Percentiles rank a stretch among this genome's conserved stretches.
phyloP scores from a whole-genome alignment of 805 yeast species.

The Wickerhamomyces kurtzmanii region DNA sequence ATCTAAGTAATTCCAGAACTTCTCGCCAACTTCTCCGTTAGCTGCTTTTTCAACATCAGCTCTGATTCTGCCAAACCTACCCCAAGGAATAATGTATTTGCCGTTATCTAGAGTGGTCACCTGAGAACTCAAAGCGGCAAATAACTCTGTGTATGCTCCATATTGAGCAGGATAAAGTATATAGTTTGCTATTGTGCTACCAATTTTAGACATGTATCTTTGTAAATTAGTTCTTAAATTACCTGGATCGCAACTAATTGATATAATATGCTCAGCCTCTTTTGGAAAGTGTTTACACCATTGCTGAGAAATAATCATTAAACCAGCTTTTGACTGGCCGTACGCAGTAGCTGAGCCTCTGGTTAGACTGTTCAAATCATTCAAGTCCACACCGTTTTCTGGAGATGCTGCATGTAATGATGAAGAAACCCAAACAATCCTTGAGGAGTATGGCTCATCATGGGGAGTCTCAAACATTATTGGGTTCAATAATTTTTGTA shows the following conservation, averaged over 20 bases:
- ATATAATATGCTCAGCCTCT: too few relatives aligned
- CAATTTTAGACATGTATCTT: constrained; percentile 11
- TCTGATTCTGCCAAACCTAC: constrained; percentile 25
- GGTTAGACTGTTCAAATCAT: constrained; percentile 17
- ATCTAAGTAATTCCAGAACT: constrained; percentile 25
- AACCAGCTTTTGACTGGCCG: constrained; percentile 34
- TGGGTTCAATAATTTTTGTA: constrained; percentile 29
- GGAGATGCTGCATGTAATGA: constrained; percentile 23
- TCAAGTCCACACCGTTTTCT: constrained; percentile 22
- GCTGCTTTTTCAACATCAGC: constrained; percentile 23
- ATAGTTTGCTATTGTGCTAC: neutral
- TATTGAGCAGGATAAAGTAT: constrained; percentile 8
- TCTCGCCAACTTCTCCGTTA: constrained; percentile 20
- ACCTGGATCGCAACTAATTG: constrained; percentile 42
- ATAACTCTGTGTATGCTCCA: constrained; percentile 36
- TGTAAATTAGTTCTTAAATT: constrained; percentile 23
- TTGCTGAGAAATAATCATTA: too few relatives aligned
- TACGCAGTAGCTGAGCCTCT: constrained; percentile 12
- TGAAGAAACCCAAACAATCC: constrained; percentile 38
- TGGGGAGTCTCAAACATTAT: constrained; percentile 23
- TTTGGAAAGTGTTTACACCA: too few relatives aligned
- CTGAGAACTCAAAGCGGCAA: constrained; percentile 30
- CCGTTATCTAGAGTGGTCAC: constrained; percentile 23
- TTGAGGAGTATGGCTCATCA: constrained; percentile 16
- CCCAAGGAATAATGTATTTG: constrained; percentile 31